Conservation (phyloP, 768 basidiomycete genomes). For the Wakefieldia striispora region DNA sequence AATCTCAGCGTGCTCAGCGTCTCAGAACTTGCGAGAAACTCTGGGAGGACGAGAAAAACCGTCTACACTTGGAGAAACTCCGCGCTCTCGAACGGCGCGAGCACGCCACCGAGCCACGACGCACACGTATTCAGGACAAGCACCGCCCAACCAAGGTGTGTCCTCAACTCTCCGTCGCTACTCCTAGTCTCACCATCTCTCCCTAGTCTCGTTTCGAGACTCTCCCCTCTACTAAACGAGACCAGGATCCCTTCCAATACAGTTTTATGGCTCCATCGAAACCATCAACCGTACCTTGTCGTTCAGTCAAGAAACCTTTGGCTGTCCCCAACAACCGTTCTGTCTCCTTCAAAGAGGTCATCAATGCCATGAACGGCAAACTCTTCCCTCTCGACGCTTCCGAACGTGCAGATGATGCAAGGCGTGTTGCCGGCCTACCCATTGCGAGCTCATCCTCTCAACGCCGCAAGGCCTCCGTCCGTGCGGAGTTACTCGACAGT, state of each 20-base stretch:
- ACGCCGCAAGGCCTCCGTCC: slow-evolving; percentile 20
- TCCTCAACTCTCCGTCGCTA: neutral
- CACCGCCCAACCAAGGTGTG: slow-evolving; percentile 23
- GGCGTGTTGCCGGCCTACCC: slow-evolving; percentile 26
- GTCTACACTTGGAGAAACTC: slow-evolving; percentile 39
- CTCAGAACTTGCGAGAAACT: slow-evolving; percentile 45
- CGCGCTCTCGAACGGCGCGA: slow-evolving; percentile 35
- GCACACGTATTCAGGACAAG: slow-evolving; percentile 21
- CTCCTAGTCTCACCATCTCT: neutral
- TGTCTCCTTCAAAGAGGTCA: slow-evolving; percentile 56
- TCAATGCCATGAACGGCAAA: slow-evolving; percentile 55
- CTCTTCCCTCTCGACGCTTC: slow-evolving; percentile 47
- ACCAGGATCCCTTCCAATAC: slow-evolving; percentile 33
- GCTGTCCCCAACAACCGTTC: slow-evolving; percentile 28
- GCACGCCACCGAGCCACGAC: slow-evolving; percentile 28
- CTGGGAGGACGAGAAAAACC: slow-evolving; percentile 48
- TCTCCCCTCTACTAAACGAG: slow-evolving; percentile 7
- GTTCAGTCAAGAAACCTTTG: slow-evolving; percentile 14
- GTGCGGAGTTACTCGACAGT: slow-evolving; percentile 40
- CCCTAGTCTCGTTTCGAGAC: slow-evolving; percentile 18
- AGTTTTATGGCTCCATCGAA: slow-evolving; percentile 29
- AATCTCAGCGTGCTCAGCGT: slow-evolving; percentile 37
- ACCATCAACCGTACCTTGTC: slow-evolving; percentile 17
- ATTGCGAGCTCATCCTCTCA: slow-evolving; percentile 14
- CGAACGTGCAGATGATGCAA: slow-evolving; percentile 33